These are phyloP conservation scores for Vitrella brassicaformis DNA, from an alignment of 73 alveolate species.

Conservation along the genomic window DNA sequence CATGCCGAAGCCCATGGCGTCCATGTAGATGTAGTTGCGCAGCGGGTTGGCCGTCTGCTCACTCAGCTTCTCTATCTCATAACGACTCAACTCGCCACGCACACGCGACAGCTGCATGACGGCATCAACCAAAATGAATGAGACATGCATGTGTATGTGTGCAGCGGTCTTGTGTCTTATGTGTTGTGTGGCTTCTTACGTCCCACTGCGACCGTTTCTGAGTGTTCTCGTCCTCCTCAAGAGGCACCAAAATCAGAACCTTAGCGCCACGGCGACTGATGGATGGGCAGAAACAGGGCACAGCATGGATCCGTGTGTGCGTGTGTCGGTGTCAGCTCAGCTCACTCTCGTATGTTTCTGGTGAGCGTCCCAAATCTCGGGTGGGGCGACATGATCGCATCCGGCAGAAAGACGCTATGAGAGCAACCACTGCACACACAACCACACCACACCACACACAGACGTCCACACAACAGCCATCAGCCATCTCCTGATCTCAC, in stretches of 20 bases:
- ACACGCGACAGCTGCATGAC: not conserved
- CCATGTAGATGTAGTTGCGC: slow-evolving; percentile 46
- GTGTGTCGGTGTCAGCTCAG: not conserved
- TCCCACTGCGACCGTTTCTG: too few relatives aligned
- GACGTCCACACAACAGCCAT: not conserved
- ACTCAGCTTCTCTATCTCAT: not conserved
- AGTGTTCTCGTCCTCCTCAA: too few relatives aligned
- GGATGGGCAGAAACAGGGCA: too few relatives aligned
- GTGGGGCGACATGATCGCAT: not conserved
- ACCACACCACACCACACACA: not conserved
- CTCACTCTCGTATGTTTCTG: not conserved
- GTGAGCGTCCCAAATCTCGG: not conserved
- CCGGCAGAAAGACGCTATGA: not conserved
- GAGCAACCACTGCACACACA: not conserved
- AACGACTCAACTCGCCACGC: not conserved
- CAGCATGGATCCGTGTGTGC: too few relatives aligned
- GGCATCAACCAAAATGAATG: not conserved
- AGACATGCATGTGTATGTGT: not conserved
- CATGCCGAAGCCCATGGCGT: slow-evolving; percentile 53
- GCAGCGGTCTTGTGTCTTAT: not conserved
- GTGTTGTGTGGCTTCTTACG: not conserved
- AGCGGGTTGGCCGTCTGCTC: not conserved
- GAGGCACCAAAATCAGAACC: too few relatives aligned
- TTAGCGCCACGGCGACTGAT: too few relatives aligned
- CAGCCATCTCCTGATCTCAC: too few relatives aligned